Base-by-base conservation (phyloP, 257 asterid species). In the Penstemon eatonii region DNA sequence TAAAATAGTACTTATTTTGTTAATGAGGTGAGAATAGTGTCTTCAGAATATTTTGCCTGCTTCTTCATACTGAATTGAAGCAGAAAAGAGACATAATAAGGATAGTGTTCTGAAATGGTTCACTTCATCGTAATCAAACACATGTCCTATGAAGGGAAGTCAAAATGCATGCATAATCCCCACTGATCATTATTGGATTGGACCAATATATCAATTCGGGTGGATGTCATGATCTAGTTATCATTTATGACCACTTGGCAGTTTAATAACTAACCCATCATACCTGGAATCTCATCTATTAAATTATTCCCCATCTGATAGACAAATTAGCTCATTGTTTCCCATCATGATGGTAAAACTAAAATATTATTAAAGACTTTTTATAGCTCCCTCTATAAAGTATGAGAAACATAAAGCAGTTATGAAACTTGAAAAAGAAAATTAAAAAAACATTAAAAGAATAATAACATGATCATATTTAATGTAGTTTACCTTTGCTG, bases 401-500 rank as follows among this genome's bases (percentile, higher is more conserved):
- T 56, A 3, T 46, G 50, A 53, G 47, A 53, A 62, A 68, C 45
- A 61, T 19, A 59, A 9, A 63, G 68, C 64, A 38, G 65, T 61
- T 36, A 41, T 8, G 55, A 40, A 60, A 45, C 60, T 33, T 55
- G 63, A 45, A 54, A 73, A 39, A 45, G 33, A 37, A 6, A 65
- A 53, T 40, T 7, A 43, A 8, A 40, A 40, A 39, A 60, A 53
- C 12, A 63, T 40, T 5, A 19, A 38, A 12, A 38, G 7, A 59
- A 55, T n/a, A 59, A 67, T 51, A 67, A 41, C 18, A 4, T 78
- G 57, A 53, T 62, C 19, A 25, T 25, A 25, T 25, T 25, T 25
- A 46, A 62, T 57, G 40, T 52, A 54, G n/a, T 69, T 81, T 80
- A 90, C 98, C 97, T 93, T 90, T 43, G 77, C 82, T 47, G 97